Conservation (phyloP, 1,284 basidiomycete genomes). For the Apiotrichum laibachii region DNA sequence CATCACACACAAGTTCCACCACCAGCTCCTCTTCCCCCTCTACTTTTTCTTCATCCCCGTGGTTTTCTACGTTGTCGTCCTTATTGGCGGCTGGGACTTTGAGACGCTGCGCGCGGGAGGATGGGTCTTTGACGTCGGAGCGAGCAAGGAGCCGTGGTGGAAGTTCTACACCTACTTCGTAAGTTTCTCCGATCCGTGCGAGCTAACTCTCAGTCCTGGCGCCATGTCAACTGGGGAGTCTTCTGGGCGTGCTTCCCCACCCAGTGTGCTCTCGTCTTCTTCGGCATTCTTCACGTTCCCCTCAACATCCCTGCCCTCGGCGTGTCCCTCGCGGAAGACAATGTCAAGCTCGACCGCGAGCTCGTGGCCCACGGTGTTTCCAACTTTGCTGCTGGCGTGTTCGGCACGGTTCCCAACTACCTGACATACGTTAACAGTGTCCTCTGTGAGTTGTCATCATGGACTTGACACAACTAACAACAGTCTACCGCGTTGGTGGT, state of each 20-base stretch:
- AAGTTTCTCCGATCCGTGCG: conserved; percentile 29
- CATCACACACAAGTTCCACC: conserved; percentile 75
- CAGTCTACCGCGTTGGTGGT: conserved; percentile 91
- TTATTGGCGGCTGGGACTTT: conserved; percentile 64
- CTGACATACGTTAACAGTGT: conserved; percentile 78
- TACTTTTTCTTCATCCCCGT: conserved; percentile 84
- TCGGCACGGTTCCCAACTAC: conserved; percentile 66
- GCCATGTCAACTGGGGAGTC: conserved; percentile 61
- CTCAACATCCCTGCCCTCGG: conserved; percentile 90
- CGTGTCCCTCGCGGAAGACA: conserved; percentile 84
- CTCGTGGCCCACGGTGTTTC: conserved; percentile 90
- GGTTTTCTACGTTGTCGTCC: conserved; percentile 78
- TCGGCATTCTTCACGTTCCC: conserved; percentile 83
- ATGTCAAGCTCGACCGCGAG: conserved; percentile 90
- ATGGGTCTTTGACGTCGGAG: conserved; percentile 86
- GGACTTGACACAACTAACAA: neutral
- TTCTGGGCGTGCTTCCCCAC: conserved; percentile 72
- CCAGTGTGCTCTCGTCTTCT: conserved; percentile 47
- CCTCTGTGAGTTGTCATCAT: conserved; percentile 56
- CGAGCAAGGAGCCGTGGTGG: conserved; percentile 68
- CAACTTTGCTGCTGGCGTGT: conserved; percentile 74
- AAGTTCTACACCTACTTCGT: conserved; percentile 76
- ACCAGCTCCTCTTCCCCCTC: conserved; percentile 87
- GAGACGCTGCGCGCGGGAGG: conserved; percentile 62
- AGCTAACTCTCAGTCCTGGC: conserved; percentile 55